These are phyloP conservation scores for Aspergillus sp. DNA, from an alignment of 2,329 filamentous ascomycete species.

Conservation along the genomic window DNA sequence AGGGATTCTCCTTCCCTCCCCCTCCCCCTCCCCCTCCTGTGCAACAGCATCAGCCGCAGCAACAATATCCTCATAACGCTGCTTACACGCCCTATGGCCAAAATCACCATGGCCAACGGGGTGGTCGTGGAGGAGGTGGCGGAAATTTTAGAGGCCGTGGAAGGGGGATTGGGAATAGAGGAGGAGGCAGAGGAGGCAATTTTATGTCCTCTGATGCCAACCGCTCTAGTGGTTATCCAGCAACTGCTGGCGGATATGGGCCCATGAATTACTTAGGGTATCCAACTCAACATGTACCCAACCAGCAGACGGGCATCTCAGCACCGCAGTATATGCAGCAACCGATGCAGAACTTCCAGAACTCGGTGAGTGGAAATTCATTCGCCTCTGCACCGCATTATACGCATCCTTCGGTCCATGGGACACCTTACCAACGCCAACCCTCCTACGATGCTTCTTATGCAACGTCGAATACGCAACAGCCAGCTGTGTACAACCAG, in stretches of 20 bases:
- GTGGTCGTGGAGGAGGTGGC: conserved; percentile 27
- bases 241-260: conserved; percentile 26
- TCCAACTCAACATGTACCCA: conserved; percentile 24
- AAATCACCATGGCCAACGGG: conserved; percentile 24
- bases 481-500: conserved; percentile 20
- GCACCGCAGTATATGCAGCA: conserved; percentile 26
- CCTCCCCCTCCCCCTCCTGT: conserved; percentile 45
- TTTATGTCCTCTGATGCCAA: conserved; percentile 22
- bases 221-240: conserved; percentile 21
- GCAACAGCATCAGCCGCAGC: conserved; percentile 22
- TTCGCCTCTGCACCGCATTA: conserved; percentile 27
- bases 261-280: conserved; percentile 32
- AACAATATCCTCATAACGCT: conserved; percentile 14
- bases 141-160: conserved; percentile 34
- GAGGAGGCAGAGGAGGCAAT: conserved; percentile 30
- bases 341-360: conserved; percentile 24
- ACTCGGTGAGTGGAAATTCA: conserved; percentile 18
- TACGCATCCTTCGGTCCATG: conserved; percentile 22
- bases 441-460: conserved; percentile 29
- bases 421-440: conserved; percentile 27
- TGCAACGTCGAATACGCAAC: conserved; percentile 22
- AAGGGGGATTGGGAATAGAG: conserved; percentile 35
- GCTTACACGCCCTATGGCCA: conserved; percentile 27
- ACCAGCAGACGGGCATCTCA: conserved; percentile 24
- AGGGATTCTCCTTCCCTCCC: conserved; percentile 48